Conservation (phyloP, 805 yeast species). For the Starmerella asiatica region DNA sequence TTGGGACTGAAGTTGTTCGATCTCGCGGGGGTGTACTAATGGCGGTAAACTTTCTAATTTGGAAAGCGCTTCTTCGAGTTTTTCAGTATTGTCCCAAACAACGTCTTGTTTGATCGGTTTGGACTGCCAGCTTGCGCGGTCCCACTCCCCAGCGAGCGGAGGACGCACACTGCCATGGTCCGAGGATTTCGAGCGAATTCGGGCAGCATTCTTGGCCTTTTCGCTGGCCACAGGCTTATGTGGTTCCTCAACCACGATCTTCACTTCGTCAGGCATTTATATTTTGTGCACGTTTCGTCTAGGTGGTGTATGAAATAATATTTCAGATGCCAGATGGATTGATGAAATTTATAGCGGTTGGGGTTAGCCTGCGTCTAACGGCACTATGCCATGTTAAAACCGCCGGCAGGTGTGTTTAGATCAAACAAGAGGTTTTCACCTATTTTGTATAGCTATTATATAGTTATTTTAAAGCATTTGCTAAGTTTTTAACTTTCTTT, state of each 20-base stretch:
- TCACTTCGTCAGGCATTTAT: slow-evolving; percentile 16
- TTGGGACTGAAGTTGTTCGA: slow-evolving; percentile 26
- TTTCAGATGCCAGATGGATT: background rate
- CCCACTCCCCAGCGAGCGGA: slow-evolving; percentile 23
- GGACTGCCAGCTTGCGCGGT: slow-evolving; percentile 32
- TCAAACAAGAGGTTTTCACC: too few species aligned
- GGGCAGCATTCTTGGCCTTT: slow-evolving; percentile 30
- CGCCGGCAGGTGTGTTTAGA: too few species aligned
- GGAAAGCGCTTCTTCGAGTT: slow-evolving; percentile 30
- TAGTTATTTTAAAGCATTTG: too few species aligned
- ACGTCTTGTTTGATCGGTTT: slow-evolving; percentile 34
- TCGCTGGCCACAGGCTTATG: slow-evolving; percentile 27
- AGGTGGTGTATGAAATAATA: background rate
- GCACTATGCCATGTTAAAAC: too few species aligned
- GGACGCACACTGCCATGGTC: slow-evolving; percentile 17
- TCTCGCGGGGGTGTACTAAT: slow-evolving; percentile 30
- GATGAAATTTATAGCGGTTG: background rate
- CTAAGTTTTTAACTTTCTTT: too few species aligned
- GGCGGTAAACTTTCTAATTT: slow-evolving; percentile 33
- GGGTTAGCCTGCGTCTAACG: background rate
- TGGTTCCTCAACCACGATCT: slow-evolving; percentile 25
- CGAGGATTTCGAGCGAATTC: slow-evolving; percentile 28
- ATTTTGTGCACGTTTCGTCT: too few species aligned
- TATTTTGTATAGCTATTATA: too few species aligned
- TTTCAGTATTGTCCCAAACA: slow-evolving; percentile 29